Evolutionary conservation across 306 rosid genomes (phyloP).

Genomic region (Lathyrus aphaca): DNA sequence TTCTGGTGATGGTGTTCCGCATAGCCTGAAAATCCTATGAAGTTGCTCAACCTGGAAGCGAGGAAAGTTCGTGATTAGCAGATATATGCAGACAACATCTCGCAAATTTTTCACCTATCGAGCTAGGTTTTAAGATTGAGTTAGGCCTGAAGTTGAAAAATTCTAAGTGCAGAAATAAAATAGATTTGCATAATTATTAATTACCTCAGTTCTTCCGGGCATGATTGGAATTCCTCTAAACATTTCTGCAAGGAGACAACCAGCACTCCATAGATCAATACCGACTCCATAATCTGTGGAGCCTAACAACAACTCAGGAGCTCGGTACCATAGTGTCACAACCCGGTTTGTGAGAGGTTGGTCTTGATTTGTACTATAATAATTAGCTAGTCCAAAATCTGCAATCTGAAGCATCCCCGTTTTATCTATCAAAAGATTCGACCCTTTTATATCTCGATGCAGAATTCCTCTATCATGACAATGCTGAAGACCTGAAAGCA

Average conservation of each 20-base stretch:
- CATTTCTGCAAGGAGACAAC: slow-evolving; percentile 91
- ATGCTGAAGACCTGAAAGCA: slow-evolving; percentile 89
- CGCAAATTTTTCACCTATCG: background rate
- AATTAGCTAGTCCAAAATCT: slow-evolving; percentile 89
- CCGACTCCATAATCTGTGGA: slow-evolving; percentile 78
- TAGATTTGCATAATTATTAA: background rate
- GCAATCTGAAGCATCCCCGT: slow-evolving; percentile 85
- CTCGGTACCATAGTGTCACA: slow-evolving; percentile 94
- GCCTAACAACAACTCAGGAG: slow-evolving; percentile 88
- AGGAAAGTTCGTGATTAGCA: slow-evolving; percentile 30
- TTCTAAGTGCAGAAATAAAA: background rate
- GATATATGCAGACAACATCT: slow-evolving; percentile 19
- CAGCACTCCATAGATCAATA: slow-evolving; percentile 95
- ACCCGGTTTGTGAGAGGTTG: slow-evolving; percentile 81
- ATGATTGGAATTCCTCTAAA: slow-evolving; percentile 71
- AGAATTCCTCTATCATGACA: slow-evolving; percentile 89
- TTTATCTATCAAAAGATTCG: slow-evolving; percentile 82
- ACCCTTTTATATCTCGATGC: slow-evolving; percentile 89
- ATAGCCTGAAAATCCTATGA: slow-evolving; percentile 78
- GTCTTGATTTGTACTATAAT: slow-evolving; percentile 48
- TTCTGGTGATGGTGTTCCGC: slow-evolving; percentile 93
- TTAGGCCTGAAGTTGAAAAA: background rate
- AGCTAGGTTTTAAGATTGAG: background rate
- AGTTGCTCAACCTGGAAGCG: slow-evolving; percentile 86
- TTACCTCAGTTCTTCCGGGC: slow-evolving; percentile 87